Conservation (phyloP, 768 basidiomycete genomes). For the Leccinum disarticulatum region DNA sequence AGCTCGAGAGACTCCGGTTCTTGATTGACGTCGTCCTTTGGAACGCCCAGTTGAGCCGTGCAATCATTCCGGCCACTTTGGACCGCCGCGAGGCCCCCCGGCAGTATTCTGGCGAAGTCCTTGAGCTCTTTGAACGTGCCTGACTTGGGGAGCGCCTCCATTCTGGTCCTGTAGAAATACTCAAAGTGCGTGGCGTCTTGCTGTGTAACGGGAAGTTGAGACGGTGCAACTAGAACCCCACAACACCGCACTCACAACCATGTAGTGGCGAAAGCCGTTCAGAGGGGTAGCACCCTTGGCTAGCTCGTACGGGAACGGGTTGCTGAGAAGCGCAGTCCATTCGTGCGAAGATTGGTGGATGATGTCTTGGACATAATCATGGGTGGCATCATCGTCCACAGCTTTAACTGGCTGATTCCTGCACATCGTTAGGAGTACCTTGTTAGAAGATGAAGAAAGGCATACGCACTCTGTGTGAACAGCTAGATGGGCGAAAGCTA, state of each 20-base stretch:
- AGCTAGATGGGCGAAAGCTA: neutral
- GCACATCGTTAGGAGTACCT: neutral
- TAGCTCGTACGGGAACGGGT: neutral
- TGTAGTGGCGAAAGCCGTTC: slow-evolving; percentile 9
- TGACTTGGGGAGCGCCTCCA: neutral
- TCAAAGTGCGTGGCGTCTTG: slow-evolving; percentile 11
- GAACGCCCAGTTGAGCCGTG: neutral
- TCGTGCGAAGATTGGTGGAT: neutral
- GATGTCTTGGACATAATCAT: slow-evolving; percentile 5
- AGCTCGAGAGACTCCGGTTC: neutral
- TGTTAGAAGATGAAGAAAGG: neutral
- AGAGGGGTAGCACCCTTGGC: neutral
- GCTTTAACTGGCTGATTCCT: neutral
- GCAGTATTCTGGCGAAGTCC: neutral
- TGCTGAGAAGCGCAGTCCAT: neutral
- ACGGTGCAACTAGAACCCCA: neutral
- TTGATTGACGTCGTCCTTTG: neutral
- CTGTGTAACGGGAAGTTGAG: neutral
- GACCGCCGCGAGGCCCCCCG: neutral
- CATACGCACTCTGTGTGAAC: neutral
- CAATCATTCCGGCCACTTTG: neutral
- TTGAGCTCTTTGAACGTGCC: slow-evolving; percentile 3
- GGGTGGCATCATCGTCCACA: no score
- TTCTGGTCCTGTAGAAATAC: slow-evolving; percentile 2
- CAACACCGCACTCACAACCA: neutral